Evolutionary conservation across 495 filamentous ascomycete species (phyloP).

Genomic region (Xanthoparmelia taractica): DNA sequence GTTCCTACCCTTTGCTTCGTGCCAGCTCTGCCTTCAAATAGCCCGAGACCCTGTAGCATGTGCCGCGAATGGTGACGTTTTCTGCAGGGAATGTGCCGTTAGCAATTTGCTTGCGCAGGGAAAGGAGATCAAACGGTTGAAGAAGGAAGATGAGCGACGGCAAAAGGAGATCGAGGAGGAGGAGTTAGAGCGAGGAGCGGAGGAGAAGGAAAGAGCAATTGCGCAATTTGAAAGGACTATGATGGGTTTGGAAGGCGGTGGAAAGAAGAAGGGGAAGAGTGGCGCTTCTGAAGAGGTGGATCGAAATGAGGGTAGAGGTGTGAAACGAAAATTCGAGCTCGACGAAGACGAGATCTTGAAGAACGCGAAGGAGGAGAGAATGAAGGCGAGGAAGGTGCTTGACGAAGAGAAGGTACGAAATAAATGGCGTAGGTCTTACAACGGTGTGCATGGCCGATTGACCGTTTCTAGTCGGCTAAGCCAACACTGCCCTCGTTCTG

Average conservation of each 20-base stretch:
- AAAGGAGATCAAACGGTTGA: conserved; percentile 83
- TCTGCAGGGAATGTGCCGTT: conserved; percentile 92
- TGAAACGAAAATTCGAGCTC: conserved; percentile 74
- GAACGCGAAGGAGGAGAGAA: conserved; percentile 61
- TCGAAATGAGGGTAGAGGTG: conserved; percentile 39
- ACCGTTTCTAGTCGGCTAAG: conserved; percentile 43
- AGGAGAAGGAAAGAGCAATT: conserved; percentile 52
- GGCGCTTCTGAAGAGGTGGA: conserved; percentile 39
- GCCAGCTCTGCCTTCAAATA: conserved; percentile 78
- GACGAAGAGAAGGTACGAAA: conserved; percentile 63
- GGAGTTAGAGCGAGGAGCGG: conserved; percentile 41
- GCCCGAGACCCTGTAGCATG: conserved; percentile 73
- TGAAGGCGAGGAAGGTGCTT: conserved; percentile 58
- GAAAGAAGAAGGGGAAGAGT: conserved; percentile 13
- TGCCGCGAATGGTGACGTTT: conserved; percentile 76
- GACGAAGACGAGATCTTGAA: conserved; percentile 72
- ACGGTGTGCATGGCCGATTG: neutral
- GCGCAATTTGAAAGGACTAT: conserved; percentile 52
- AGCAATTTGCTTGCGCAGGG: conserved; percentile 83
- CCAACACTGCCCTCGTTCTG: conserved; percentile 86
- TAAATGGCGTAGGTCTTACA: neutral
- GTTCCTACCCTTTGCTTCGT: conserved; percentile 87
- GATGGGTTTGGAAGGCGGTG: conserved; percentile 24
- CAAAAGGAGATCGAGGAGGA: conserved; percentile 49
- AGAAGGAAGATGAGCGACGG: conserved; percentile 55